Conservation (phyloP, 75 land plant genomes). For the Pseudotsuga menziesii region DNA sequence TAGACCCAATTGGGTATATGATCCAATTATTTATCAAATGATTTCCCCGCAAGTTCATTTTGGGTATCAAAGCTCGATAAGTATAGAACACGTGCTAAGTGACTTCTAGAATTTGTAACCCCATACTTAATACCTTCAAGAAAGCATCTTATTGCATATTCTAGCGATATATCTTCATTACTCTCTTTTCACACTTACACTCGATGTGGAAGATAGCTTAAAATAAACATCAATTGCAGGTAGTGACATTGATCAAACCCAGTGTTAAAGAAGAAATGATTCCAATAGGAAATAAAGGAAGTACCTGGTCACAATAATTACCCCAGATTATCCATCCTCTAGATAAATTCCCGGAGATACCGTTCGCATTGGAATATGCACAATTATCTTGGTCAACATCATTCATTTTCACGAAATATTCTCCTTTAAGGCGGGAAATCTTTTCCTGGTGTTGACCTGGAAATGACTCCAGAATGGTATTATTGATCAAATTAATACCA, state of each 20-base stretch:
- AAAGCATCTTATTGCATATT: constrained; percentile 94
- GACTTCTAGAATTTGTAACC: constrained; percentile 84
- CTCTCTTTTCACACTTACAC: constrained; percentile 83
- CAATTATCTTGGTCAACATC: constrained; percentile 81
- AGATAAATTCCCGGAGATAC: constrained; percentile 72
- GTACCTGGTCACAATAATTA: constrained; percentile 97
- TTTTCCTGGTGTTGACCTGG: no score
- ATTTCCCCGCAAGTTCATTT: constrained; percentile 74
- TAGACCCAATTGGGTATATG: constrained; percentile 98
- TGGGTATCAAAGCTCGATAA: constrained; percentile 94
- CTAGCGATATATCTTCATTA: constrained; percentile 88
- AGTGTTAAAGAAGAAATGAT: background rate
- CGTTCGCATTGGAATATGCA: constrained; percentile 77
- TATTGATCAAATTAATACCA: no score
- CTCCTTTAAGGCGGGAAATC: no score
- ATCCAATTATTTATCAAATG: constrained; percentile 89
- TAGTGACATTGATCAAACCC: background rate
- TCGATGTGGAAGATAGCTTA: background rate
- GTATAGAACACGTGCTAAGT: constrained; percentile 89
- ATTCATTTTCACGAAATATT: constrained; percentile 69
- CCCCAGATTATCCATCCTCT: constrained; percentile 99
- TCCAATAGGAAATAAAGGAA: background rate
- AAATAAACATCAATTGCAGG: background rate
- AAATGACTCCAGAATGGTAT: no score
- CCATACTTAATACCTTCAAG: constrained; percentile 99